Percentiles rank a stretch among this genome's conserved stretches.
phyloP scores from a whole-genome alignment of 805 yeast species.

The Starmera amethionina region DNA sequence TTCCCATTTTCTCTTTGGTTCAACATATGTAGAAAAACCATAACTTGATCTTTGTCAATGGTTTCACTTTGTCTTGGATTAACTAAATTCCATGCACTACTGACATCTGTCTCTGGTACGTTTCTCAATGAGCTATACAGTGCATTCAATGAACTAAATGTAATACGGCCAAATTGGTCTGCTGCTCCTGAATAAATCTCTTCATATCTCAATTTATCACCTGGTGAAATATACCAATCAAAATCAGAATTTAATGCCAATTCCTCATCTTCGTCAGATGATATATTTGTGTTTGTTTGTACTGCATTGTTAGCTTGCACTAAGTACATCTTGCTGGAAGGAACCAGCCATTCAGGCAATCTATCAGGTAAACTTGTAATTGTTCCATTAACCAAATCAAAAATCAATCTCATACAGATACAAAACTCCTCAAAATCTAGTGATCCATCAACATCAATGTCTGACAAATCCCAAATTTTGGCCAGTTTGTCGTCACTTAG shows the following conservation, averaged over 20 bases:
- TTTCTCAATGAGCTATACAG: conserved; percentile 58
- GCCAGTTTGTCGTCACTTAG: conserved; percentile 70
- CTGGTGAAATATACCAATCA: conserved; percentile 95
- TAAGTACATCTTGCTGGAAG: conserved; percentile 78
- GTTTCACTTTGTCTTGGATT: conserved; percentile 83
- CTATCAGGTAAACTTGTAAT: conserved; percentile 50
- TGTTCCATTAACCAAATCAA: conserved; percentile 78
- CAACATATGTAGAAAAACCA: conserved; percentile 82
- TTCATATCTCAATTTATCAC: conserved; percentile 72
- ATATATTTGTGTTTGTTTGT: conserved; percentile 20
- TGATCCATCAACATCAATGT: conserved; percentile 84
- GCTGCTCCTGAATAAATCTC: conserved; percentile 63
- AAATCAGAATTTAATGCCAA: conserved; percentile 30
- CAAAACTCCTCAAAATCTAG: conserved; percentile 97
- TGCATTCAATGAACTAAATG: conserved; percentile 59
- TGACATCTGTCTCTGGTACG: conserved; percentile 76
- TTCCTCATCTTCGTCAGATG: conserved; percentile 45
- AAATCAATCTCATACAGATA: conserved; percentile 91
- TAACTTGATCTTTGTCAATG: conserved; percentile 87
- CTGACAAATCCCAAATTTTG: conserved; percentile 84
- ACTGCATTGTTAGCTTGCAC: conserved; percentile 72
- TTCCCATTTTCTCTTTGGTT: conserved; percentile 82
- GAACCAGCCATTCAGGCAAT: conserved; percentile 89
- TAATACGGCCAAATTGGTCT: conserved; percentile 72
- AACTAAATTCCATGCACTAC: conserved; percentile 90